Base-by-base conservation (phyloP, 2,329 filamentous ascomycete species). In the Westerdykella aurantiaca region DNA sequence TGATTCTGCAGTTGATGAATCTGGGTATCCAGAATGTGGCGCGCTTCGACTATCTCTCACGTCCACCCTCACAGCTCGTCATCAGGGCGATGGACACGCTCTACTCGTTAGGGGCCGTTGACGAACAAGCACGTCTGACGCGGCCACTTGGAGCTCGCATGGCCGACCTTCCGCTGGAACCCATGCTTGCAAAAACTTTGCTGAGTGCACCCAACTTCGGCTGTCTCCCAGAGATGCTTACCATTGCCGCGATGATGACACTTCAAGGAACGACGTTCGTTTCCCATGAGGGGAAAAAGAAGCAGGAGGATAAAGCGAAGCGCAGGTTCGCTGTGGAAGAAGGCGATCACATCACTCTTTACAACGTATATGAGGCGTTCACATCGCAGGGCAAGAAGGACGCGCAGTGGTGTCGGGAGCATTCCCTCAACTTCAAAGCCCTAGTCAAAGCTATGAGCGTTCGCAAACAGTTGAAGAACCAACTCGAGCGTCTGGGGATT, bases 321-420 rank as follows among this genome's bases (percentile, higher is more conserved):
- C 78, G 87, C 38, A 87, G 85, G 58, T 97, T 97, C 60, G 88
- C 91, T 0, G 90, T 84, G 6, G 88, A 94, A 48, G 90, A 97
- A 71, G 93, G 93, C 1, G 93, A 98, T 57, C 91, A 97, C 57
- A 70, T 97, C 18, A 96, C 90, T 1, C 78, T 96, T 10, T 77
- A 96, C 34, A 97, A 98, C 57, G 86, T 90, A n/a, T 97, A 93
- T 61, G 85, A 90, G 60, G 81, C 88, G 0, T 97, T 97, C 60
- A 74, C 91, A 39, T 87, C 83, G 1, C 86, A 82, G 48, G 90
- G 89, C 2, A 84, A 82, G 56, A 93, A 91, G 61, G 87, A 94
- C 48, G 71, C 85, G 1, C 82, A 83, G 50, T 98, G 94, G 76
- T 96, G 90, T 63, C 84, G 86, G 43, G 85, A 93, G 6, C 85